Conservation (phyloP, 2,329 filamentous ascomycete species). For the Calcarisporium arbuscula region DNA sequence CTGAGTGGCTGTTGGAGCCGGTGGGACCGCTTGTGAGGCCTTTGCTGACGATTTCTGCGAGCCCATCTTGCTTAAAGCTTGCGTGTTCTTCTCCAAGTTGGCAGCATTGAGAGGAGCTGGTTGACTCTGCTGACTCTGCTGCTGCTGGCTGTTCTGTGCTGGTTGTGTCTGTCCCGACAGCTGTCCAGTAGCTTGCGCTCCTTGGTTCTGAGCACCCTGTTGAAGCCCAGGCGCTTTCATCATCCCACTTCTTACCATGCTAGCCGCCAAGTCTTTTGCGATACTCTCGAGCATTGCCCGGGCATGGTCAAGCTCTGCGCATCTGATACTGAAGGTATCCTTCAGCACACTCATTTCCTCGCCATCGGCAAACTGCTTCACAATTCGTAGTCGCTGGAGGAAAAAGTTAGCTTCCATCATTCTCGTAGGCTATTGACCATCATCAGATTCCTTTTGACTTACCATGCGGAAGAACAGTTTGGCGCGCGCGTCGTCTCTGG, state of each 20-base stretch:
- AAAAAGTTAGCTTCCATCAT: conserved; percentile 23
- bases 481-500: conserved; percentile 42
- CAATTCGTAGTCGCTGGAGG: conserved; percentile 43
- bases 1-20: conserved; percentile 51
- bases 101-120: conserved; percentile 35
- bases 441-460: no score
- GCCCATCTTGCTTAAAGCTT: conserved; percentile 40
- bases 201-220: conserved; percentile 9
- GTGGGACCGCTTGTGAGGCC: conserved; percentile 43
- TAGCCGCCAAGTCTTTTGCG: conserved; percentile 37
- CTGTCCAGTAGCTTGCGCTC: no score
- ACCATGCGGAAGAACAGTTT: conserved; percentile 48
- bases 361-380: conserved; percentile 47
- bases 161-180: conserved; percentile 2
- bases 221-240: no score
- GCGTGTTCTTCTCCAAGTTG: conserved; percentile 46
- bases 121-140: conserved; percentile 17
- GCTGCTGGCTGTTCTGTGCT: conserved; percentile 6
- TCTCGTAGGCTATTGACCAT: no score
- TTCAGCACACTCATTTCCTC: conserved; percentile 39
- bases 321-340: conserved; percentile 44
- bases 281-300: conserved; percentile 45
- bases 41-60: conserved; percentile 30
- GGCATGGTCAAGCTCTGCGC: conserved; percentile 44
- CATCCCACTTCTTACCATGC: conserved; percentile 20